A percentile compares a stretch with the other conserved stretches of the same genome.
These are phyloP conservation scores for Dissophora ornata DNA, from an alignment of 192 early-diverging fungal genomes.

Conservation along the genomic window DNA sequence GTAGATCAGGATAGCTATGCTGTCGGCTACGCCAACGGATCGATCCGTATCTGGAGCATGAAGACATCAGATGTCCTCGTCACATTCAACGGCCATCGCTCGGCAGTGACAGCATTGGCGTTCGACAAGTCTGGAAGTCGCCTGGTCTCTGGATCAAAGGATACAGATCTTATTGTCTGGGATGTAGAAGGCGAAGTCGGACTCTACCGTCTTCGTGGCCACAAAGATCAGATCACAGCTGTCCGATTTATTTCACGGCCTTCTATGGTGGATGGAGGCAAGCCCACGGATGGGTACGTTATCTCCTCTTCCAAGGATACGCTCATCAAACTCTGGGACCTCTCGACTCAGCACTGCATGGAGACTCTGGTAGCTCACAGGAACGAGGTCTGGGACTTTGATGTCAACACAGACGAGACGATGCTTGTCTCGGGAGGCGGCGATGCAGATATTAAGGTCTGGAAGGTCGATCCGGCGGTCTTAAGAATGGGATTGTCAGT, in stretches of 20 bases:
- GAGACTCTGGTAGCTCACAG: conserved; percentile 95
- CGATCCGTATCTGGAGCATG: conserved; percentile 90
- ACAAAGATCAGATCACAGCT: conserved; percentile 94
- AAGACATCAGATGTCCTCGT: conserved; percentile 64
- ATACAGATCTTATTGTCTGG: conserved; percentile 97
- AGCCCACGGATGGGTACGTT: conserved; percentile 73
- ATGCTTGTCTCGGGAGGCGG: conserved; percentile 87
- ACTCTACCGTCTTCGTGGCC: conserved; percentile 88
- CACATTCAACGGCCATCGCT: conserved; percentile 92
- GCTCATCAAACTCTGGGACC: conserved; percentile 96
- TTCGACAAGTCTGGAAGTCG: conserved; percentile 85
- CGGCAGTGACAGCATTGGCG: conserved; percentile 83
- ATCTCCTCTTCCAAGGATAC: conserved; percentile 96
- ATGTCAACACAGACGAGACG: conserved; percentile 69
- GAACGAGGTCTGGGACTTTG: conserved; percentile 94
- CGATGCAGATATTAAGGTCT: conserved; percentile 88
- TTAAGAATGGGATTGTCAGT: conserved; percentile 68
- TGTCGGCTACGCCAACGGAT: conserved; percentile 94
- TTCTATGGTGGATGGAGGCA: conserved; percentile 52
- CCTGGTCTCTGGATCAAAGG: conserved; percentile 90
- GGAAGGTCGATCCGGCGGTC: conserved; percentile 79
- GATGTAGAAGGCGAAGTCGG: conserved; percentile 93
- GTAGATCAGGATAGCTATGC: conserved; percentile 80
- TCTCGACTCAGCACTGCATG: conserved; percentile 92
- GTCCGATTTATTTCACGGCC: conserved; percentile 69